phyloP scores from a whole-genome alignment of 192 early-diverging fungal species.

The Neocallimastix lanati region DNA sequence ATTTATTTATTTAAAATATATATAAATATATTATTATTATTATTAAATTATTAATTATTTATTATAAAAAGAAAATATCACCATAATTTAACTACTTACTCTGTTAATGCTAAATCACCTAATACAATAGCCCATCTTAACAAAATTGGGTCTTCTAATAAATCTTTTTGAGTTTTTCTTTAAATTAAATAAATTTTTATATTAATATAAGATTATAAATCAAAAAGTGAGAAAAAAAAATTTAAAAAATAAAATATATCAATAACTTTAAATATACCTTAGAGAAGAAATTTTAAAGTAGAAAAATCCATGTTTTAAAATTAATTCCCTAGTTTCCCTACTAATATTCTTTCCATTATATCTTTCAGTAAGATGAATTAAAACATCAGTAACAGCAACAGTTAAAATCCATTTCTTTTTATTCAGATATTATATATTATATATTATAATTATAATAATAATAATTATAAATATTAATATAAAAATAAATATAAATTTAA shows the following conservation, averaged over 20 bases:
- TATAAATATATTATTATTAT: neutral
- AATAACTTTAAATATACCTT: neutral
- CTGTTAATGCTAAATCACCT: slow-evolving; percentile 16
- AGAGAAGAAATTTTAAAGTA: slow-evolving; percentile 9
- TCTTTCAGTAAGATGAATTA: too few species aligned
- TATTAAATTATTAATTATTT: neutral
- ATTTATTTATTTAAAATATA: slow-evolving; percentile 1
- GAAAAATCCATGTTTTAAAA: slow-evolving; percentile 17
- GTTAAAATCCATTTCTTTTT: too few species aligned
- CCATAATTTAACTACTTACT: neutral
- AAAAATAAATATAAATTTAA: neutral
- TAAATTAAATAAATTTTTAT: too few species aligned
- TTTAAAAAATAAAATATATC: neutral
- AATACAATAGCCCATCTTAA: slow-evolving; percentile 17
- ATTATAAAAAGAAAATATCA: too few species aligned
- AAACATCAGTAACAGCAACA: too few species aligned
- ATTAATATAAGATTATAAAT: too few species aligned
- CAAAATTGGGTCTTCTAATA: slow-evolving; percentile 18
- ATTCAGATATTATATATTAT: slow-evolving; percentile 7
- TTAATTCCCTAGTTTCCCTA: slow-evolving; percentile 14
- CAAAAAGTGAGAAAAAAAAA: too few species aligned
- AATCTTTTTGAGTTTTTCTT: slow-evolving; percentile 10
- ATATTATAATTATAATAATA: slow-evolving; percentile 1
- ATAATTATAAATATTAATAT: slow-evolving; percentile 5
- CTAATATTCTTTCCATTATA: too few species aligned